phyloP scores from a whole-genome alignment of 768 basidiomycete genomes.

The Arthromyces matolae region DNA sequence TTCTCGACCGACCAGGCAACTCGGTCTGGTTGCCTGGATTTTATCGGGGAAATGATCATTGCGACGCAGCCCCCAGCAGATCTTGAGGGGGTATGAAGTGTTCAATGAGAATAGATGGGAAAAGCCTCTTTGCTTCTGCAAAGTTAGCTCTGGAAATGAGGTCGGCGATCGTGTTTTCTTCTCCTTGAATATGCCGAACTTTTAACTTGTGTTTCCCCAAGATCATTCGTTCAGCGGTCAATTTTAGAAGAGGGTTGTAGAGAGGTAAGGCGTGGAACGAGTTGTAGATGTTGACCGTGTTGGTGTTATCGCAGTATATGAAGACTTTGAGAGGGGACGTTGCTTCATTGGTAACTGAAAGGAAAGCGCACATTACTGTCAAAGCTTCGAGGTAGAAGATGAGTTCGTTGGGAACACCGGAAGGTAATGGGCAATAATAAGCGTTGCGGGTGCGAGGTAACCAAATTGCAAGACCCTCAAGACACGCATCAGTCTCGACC shows the following conservation, averaged over 20 bases:
- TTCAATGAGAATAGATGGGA: background rate
- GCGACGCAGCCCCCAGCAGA: slow-evolving; percentile 24
- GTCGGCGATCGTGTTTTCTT: slow-evolving; percentile 18
- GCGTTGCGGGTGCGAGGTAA: slow-evolving; percentile 15
- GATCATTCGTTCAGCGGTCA: slow-evolving; percentile 15
- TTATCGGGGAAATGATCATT: slow-evolving; percentile 13
- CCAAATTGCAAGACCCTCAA: slow-evolving; percentile 20
- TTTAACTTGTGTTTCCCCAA: slow-evolving; percentile 7
- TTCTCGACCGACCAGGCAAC: slow-evolving; percentile 32
- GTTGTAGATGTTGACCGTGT: slow-evolving; percentile 21
- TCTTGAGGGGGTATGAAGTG: slow-evolving; percentile 21
- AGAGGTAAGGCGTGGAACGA: slow-evolving; percentile 1
- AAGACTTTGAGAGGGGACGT: slow-evolving; percentile 3
- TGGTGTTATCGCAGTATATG: slow-evolving; percentile 22
- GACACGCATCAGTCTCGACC: slow-evolving; percentile 24
- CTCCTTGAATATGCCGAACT: slow-evolving; percentile 15
- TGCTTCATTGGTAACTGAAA: background rate
- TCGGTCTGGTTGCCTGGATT: slow-evolving; percentile 28
- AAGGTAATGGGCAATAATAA: slow-evolving; percentile 9
- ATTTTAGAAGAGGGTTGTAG: slow-evolving; percentile 18
- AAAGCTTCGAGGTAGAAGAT: slow-evolving; percentile 27
- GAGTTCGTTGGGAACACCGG: background rate
- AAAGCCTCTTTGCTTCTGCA: background rate
- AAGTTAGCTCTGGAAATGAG: slow-evolving; percentile 15
- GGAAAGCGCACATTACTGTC: slow-evolving; percentile 14